Evolutionary conservation across 306 rosid species (phyloP).

Genomic region (Dicorynia guianensis): DNA sequence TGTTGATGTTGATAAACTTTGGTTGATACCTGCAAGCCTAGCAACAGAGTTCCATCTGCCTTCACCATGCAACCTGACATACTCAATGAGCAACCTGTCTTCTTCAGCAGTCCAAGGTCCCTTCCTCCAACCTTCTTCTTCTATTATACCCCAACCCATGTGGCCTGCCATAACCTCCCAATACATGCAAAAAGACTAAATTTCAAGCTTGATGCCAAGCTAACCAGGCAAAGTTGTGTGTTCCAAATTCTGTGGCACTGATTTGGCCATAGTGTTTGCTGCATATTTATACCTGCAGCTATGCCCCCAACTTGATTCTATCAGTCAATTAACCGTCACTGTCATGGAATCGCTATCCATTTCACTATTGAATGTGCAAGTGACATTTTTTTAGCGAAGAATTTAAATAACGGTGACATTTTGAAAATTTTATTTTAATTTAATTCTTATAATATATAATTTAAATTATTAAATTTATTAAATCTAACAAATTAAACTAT

Average conservation of each 20-base stretch:
- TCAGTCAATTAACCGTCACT: constrained; percentile 57
- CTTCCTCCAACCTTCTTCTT: constrained; percentile 84
- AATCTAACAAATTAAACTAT: too few relatives aligned
- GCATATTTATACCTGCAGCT: constrained; percentile 66
- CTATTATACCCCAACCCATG: constrained; percentile 60
- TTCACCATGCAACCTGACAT: constrained; percentile 88
- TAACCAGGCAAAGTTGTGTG: constrained; percentile 26
- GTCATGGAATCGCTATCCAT: constrained; percentile 57
- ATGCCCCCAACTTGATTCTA: constrained; percentile 46
- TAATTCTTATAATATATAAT: too few relatives aligned
- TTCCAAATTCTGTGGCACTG: constrained; percentile 48
- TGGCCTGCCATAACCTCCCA: constrained; percentile 69
- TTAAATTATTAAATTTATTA: too few relatives aligned
- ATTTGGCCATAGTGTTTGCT: constrained; percentile 42
- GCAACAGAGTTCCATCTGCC: constrained; percentile 98
- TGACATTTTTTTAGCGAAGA: constrained; percentile 30
- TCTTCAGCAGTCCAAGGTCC: constrained; percentile 98
- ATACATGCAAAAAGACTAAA: constrained; percentile 46
- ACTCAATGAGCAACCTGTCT: constrained; percentile 78
- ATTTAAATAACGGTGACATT: too few relatives aligned
- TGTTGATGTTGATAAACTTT: background rate
- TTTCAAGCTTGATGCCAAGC: constrained; percentile 22
- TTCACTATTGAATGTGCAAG: constrained; percentile 46
- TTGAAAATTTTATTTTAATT: too few relatives aligned
- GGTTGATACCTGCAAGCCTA: constrained; percentile 71